Base-by-base conservation (phyloP, 371 early-diverging fungal species). In the Amoeboaphelidium protococcarum region DNA sequence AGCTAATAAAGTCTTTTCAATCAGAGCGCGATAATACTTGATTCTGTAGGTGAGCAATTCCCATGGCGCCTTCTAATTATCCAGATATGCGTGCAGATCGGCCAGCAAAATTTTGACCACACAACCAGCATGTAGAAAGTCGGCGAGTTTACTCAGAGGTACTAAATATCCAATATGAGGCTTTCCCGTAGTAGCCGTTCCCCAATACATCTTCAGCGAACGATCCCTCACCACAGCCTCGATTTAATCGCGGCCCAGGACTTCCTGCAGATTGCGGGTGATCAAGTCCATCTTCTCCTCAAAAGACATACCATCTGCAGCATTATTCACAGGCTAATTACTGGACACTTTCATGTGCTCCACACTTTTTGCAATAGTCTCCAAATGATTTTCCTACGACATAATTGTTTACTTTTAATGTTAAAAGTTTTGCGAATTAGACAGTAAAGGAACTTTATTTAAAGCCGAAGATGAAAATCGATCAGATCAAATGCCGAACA, bases 151-250 rank as follows among this genome's bases (percentile, higher is more conserved):
- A 51, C 84, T 62, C 76, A 99, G 80, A 13, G 98, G 82, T 4
- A 98, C 86, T 73, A 89, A 94, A 72, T 99, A 98, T 46, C 87
- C 99, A 54, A 99, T 73, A 59, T 99, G 99, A 23, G 94, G 94
- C 59, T 76, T 79, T 49, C 99, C 98, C 2, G 99, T 98, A 3
- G 96, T 80, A 20, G 99, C 97, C 24, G 98, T 96, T 43, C 99
- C 99, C 97, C 97, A 99, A 75, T 99, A 99, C 56, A 99, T 63
- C 52, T 77, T 83, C 31, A 96, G 62, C 61, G 91, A 82, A 47
- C 97, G 75, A 59, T 88, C 83, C 2, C 62, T 64, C 20, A 97
- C 71, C 45, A 89, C 71, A 52, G 78, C 68, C 54, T 78, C 73
- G 42, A 99, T 72, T 56, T 86, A 76, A 26, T 85, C 91, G 19